A percentile compares a stretch with the other conserved stretches of the same genome.
Evolutionary conservation across 2,329 filamentous ascomycete species (phyloP).

Genomic region (Aspergillus puulaauensis): DNA sequence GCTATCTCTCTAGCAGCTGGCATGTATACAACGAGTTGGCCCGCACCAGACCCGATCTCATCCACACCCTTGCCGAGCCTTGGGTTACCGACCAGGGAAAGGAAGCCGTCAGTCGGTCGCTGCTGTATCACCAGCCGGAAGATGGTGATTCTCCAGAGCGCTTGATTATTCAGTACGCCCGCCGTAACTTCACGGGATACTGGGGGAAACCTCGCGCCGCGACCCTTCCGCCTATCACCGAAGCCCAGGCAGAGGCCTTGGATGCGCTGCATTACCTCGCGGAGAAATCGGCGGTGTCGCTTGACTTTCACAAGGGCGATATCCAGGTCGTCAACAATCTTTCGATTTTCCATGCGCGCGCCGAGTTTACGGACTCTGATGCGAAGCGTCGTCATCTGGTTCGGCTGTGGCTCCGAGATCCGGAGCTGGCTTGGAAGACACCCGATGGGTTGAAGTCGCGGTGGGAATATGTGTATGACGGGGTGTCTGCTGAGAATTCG

Average conservation of each 20-base stretch:
- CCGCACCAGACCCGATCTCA: constrained; percentile 52
- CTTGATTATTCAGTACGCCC: constrained; percentile 60
- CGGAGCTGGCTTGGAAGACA: constrained; percentile 47
- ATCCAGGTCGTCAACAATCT: constrained; percentile 55
- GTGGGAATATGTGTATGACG: constrained; percentile 45
- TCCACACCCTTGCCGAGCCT: constrained; percentile 49
- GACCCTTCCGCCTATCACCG: constrained; percentile 49
- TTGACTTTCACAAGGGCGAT: constrained; percentile 51
- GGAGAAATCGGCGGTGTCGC: constrained; percentile 41
- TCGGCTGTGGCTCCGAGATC: constrained; percentile 49
- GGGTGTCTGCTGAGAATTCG: constrained; percentile 39
- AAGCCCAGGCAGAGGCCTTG: constrained; percentile 54
- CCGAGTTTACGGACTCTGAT: constrained; percentile 44
- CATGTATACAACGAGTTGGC: constrained; percentile 58
- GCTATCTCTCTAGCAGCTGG: constrained; percentile 54
- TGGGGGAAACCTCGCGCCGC: constrained; percentile 42
- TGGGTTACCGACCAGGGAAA: constrained; percentile 47
- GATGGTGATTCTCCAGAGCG: constrained; percentile 50
- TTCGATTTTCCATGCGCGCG: constrained; percentile 52
- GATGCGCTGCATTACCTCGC: constrained; percentile 53
- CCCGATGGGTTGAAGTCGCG: constrained; percentile 36
- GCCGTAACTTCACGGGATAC: constrained; percentile 57
- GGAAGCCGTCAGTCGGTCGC: constrained; percentile 29
- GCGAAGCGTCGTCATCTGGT: constrained; percentile 45
- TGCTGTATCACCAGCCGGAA: constrained; percentile 53